Conservation (phyloP, 2,329 filamentous ascomycete genomes). For the Arthrocladium fulminans region DNA sequence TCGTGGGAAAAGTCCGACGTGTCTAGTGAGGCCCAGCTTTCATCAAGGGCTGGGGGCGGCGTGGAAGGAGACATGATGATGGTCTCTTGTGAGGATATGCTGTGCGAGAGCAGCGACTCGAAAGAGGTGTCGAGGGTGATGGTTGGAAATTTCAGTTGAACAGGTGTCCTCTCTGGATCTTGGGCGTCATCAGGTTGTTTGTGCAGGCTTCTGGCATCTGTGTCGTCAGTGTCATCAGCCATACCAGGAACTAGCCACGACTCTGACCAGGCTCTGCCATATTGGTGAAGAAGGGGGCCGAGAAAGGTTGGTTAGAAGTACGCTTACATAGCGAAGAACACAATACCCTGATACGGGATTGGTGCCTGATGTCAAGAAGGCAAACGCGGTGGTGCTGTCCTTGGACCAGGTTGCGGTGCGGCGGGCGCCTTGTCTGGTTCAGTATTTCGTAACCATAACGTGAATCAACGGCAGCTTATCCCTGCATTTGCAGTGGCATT, state of each 20-base stretch:
- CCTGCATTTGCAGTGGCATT: background rate
- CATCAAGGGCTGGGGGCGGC: slow-evolving; percentile 29
- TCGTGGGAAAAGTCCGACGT: slow-evolving; percentile 37
- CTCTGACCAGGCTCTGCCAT: background rate
- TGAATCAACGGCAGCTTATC: background rate
- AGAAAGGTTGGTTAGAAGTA: background rate
- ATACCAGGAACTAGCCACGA: background rate
- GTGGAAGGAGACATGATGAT: slow-evolving; percentile 12
- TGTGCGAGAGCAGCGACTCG: slow-evolving; percentile 19
- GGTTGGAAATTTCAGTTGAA: slow-evolving; percentile 9
- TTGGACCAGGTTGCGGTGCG: background rate
- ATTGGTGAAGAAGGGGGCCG: background rate
- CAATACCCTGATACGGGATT: background rate
- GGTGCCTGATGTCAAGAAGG: background rate
- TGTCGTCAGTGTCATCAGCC: slow-evolving; percentile 1
- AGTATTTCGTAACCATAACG: background rate
- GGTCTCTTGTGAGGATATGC: slow-evolving; percentile 9
- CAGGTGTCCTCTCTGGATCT: background rate
- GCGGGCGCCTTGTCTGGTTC: background rate
- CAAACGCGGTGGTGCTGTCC: background rate
- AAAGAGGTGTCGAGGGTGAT: slow-evolving; percentile 15
- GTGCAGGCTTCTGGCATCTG: background rate
- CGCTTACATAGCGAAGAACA: slow-evolving; percentile 1
- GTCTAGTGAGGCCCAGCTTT: slow-evolving; percentile 40
- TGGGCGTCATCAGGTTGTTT: background rate